phyloP scores from a whole-genome alignment of 495 filamentous ascomycete genomes.

The Neurospora sp. region DNA sequence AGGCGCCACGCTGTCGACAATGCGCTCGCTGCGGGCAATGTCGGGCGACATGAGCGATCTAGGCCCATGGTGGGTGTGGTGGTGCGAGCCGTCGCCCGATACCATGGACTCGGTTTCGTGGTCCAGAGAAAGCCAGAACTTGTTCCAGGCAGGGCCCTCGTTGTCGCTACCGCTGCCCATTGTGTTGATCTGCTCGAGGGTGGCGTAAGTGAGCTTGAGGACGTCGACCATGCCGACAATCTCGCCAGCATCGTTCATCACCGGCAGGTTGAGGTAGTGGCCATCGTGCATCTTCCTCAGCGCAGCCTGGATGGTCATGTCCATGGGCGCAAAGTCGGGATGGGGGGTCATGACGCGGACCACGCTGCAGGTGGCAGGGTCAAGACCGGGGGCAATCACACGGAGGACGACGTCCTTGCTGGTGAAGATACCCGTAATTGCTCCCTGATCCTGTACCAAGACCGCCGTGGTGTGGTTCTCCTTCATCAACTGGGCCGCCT shows the following conservation, averaged over 20 bases:
- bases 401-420: slow-evolving; percentile 98
- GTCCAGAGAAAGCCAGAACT: slow-evolving; percentile 97
- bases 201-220: slow-evolving; percentile 94
- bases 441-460: slow-evolving; percentile 90
- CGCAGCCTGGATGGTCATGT: slow-evolving; percentile 98
- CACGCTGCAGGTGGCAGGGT: slow-evolving; percentile 91
- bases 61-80: slow-evolving; percentile 34
- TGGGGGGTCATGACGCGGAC: slow-evolving; percentile 98
- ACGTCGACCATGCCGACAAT: slow-evolving; percentile 99
- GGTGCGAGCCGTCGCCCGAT: slow-evolving; percentile 67
- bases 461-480: slow-evolving; percentile 96
- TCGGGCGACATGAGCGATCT: slow-evolving; percentile 69
- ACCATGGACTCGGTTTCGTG: slow-evolving; percentile 94
- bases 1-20: slow-evolving; percentile 69
- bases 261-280: slow-evolving; percentile 93
- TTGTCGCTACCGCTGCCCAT: slow-evolving; percentile 60
- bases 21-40: slow-evolving; percentile 43
- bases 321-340: slow-evolving; percentile 94
- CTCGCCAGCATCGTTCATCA: slow-evolving; percentile 95
- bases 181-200: slow-evolving; percentile 80
- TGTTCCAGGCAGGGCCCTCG: slow-evolving; percentile 97
- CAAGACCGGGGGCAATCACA: slow-evolving; percentile 93
- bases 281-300: slow-evolving; percentile 99
- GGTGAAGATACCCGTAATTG: slow-evolving; percentile 97
- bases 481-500: slow-evolving; percentile 91